Conservation (phyloP, 257 asterid genomes). For the Ballota nigra region DNA sequence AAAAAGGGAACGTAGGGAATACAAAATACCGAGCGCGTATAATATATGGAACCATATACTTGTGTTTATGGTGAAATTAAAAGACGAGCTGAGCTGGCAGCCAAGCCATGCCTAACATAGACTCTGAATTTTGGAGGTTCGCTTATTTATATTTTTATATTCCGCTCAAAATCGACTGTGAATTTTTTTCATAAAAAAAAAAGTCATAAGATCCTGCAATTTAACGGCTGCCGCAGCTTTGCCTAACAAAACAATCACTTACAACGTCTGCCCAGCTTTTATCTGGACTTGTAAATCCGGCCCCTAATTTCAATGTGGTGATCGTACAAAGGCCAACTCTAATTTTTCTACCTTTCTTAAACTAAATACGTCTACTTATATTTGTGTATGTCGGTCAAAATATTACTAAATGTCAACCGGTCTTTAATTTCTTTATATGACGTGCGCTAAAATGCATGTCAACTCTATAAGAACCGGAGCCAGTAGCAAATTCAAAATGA, state of each 20-base stretch:
- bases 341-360: not conserved
- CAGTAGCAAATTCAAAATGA: not conserved
- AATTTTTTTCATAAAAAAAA: not conserved
- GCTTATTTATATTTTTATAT: too few species aligned
- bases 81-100: too few species aligned
- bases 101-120: too few species aligned
- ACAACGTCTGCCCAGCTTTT: not conserved
- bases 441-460: not conserved
- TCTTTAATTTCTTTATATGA: not conserved
- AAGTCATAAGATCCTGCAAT: not conserved
- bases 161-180: not conserved
- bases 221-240: not conserved
- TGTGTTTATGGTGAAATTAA: too few species aligned
- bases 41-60: too few species aligned
- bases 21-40: too few species aligned
- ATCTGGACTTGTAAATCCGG: not conserved
- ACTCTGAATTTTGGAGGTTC: not conserved
- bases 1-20: too few species aligned
- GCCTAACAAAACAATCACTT: conserved; percentile 2
- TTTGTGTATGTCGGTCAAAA: too few species aligned
- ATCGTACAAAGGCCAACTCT: not conserved
- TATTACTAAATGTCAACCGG: not conserved
- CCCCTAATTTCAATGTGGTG: not conserved
- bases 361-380: not conserved
- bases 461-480: too few species aligned